Base-by-base conservation (phyloP, 306 rosid genomes). In the Corylus heterophylla region DNA sequence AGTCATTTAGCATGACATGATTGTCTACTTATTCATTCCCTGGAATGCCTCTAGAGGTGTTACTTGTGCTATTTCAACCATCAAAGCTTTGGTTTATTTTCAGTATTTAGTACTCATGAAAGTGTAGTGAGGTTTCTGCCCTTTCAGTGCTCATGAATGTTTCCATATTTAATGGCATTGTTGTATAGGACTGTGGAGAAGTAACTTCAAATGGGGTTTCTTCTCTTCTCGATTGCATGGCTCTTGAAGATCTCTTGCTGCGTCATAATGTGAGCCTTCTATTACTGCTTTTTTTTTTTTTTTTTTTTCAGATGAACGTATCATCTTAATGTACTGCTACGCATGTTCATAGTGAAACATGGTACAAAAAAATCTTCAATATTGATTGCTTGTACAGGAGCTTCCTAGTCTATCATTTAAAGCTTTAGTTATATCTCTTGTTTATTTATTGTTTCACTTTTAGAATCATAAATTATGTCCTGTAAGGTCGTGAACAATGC, bases 161-260 rank as follows among this genome's bases (percentile, higher is more conserved):
- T 76, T 71, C 45, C 45, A 42, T 42, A 42, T 42, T 42, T 71
- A 70, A 77, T 76, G 79, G 78, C 35, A 29, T 42, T 87, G 56
- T 71, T 80, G 54, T 75, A 79, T 67, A 93, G 98, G 98, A 91
- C 9, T 91, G 97, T 80, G 98, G 98, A 80, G 78, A 79, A 84
- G 82, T 91, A 67, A 93, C 98, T 54, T 79, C 87, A 71, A 82
- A 79, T 54, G 98, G 98, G 81, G 79, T 86, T 80, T 83, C 89
- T 73, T 90, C 87, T 56, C 94, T 93, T 77, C 84, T 89, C 55
- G 78, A 84, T 42, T 93, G 97, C 87, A 78, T 62, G 78, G 96
- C 98, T 81, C 89, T 93, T 69, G 97, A 93, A 87, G 97, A 93
- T 89, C 87, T 93, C 69, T 51, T 87, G 81, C 81, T 93, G 86